Evolutionary conservation across 1,284 basidiomycete species (phyloP).

Genomic region (Rhodotorula sp.): DNA sequence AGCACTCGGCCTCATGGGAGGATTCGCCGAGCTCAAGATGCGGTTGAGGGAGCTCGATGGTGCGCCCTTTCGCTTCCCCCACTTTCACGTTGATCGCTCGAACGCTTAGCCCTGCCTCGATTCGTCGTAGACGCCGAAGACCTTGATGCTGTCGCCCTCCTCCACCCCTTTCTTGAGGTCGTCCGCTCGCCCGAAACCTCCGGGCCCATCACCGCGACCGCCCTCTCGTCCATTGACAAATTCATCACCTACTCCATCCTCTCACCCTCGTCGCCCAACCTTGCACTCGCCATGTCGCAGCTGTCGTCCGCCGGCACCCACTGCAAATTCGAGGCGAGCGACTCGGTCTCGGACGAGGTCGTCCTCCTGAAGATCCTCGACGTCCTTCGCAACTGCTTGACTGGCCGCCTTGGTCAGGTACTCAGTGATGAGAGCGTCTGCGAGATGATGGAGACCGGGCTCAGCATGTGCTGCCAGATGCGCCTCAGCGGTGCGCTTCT

Average conservation of each 20-base stretch:
- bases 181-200: constrained; percentile 69
- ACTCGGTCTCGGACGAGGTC: constrained; percentile 93
- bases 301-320: constrained; percentile 87
- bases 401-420: constrained; percentile 64
- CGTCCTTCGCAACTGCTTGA: constrained; percentile 82
- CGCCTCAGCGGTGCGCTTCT: constrained; percentile 76
- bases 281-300: constrained; percentile 67
- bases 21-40: constrained; percentile 83
- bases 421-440: constrained; percentile 93
- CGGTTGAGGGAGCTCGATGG: constrained; percentile 71
- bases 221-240: constrained; percentile 53
- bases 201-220: constrained; percentile 54
- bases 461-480: constrained; percentile 97
- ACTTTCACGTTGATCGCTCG: constrained; percentile 19
- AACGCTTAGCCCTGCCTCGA: neutral
- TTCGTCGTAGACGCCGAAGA: neutral
- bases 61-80: constrained; percentile 52
- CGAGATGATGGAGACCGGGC: constrained; percentile 95
- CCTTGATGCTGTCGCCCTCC: constrained; percentile 56
- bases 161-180: constrained; percentile 89
- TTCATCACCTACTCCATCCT: constrained; percentile 53
- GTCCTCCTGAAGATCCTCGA: constrained; percentile 89
- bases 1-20: constrained; percentile 69
- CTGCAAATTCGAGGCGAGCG: constrained; percentile 97
- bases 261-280: constrained; percentile 45